Evolutionary conservation across 208 protist species (phyloP).

Genomic region (Cochliopodium minus): DNA sequence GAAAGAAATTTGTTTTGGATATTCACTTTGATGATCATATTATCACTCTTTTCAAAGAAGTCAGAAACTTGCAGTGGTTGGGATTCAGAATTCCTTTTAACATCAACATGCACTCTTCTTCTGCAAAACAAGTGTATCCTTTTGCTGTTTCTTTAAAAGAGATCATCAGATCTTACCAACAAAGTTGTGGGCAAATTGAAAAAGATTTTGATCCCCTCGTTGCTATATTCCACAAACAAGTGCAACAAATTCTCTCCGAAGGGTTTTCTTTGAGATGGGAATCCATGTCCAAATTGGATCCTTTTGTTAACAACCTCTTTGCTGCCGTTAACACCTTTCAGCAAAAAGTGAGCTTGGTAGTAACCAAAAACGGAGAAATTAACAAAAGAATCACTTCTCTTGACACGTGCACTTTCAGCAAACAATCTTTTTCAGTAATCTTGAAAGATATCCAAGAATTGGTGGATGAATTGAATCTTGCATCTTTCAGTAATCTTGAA

Average conservation of each 20-base stretch:
- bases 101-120: constrained; percentile 24
- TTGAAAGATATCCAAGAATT: constrained; percentile 32
- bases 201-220: constrained; percentile 25
- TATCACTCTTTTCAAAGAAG: constrained; percentile 54
- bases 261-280: constrained; percentile 34
- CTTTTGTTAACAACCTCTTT: constrained; percentile 31
- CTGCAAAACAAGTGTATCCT: constrained; percentile 37
- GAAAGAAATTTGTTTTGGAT: constrained; percentile 16
- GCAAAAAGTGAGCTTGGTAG: constrained; percentile 36
- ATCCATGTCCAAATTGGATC: constrained; percentile 30
- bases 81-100: constrained; percentile 27
- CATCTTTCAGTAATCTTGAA: constrained; percentile 35
- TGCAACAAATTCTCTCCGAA: constrained; percentile 36
- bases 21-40: constrained; percentile 53
- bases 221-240: constrained; percentile 26
- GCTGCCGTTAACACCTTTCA: constrained; percentile 32
- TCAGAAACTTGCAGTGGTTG: constrained; percentile 39
- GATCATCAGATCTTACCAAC: constrained; percentile 20
- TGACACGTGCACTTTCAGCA: constrained; percentile 27
- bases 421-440: constrained; percentile 15
- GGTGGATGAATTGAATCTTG: constrained; percentile 46
- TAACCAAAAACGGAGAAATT: constrained; percentile 25
- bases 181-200: not conserved
- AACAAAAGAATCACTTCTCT: constrained; percentile 26
- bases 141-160: constrained; percentile 42